These are phyloP conservation scores for Infundibulicybe gibba DNA, from an alignment of 768 basidiomycete genomes.

Conservation along the genomic window DNA sequence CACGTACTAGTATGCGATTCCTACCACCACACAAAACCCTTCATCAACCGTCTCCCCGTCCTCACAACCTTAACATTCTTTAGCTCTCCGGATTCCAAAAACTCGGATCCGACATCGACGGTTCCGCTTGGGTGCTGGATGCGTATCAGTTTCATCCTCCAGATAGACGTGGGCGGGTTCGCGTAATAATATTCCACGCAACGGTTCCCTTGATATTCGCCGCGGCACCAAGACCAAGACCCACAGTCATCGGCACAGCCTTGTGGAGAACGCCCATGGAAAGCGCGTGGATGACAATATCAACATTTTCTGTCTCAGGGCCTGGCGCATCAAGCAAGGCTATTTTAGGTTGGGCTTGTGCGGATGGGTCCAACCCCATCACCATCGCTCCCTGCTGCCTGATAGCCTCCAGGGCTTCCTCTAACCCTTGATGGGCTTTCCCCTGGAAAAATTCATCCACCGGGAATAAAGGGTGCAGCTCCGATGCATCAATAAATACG, in stretches of 20 bases:
- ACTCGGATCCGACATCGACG: conserved; percentile 63
- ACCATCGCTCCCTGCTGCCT: conserved; percentile 49
- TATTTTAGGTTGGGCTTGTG: conserved; percentile 71
- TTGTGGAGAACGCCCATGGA: conserved; percentile 73
- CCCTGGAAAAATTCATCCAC: conserved; percentile 33
- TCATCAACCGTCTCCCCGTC: conserved; percentile 71
- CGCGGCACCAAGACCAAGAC: conserved; percentile 65
- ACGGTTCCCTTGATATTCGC: conserved; percentile 50
- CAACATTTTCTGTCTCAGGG: conserved; percentile 24
- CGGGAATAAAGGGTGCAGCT: conserved; percentile 36
- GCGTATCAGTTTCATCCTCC: conserved; percentile 29
- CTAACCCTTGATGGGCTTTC: conserved; percentile 19
- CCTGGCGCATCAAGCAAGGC: conserved; percentile 44
- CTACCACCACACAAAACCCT: conserved; percentile 64
- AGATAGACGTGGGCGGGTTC: conserved; percentile 6
- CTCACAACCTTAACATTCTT: conserved; percentile 60
- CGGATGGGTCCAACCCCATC: conserved; percentile 63
- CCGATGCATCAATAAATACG: conserved; percentile 50
- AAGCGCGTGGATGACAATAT: conserved; percentile 55
- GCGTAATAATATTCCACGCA: conserved; percentile 45
- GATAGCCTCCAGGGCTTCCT: conserved; percentile 40
- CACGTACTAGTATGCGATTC: too few species aligned
- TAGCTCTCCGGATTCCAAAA: conserved; percentile 41
- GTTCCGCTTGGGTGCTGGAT: conserved; percentile 66
- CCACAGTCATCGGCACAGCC: conserved; percentile 73